Conservation (phyloP, 2,329 filamentous ascomycete genomes). For the Penicillium verrucosum region DNA sequence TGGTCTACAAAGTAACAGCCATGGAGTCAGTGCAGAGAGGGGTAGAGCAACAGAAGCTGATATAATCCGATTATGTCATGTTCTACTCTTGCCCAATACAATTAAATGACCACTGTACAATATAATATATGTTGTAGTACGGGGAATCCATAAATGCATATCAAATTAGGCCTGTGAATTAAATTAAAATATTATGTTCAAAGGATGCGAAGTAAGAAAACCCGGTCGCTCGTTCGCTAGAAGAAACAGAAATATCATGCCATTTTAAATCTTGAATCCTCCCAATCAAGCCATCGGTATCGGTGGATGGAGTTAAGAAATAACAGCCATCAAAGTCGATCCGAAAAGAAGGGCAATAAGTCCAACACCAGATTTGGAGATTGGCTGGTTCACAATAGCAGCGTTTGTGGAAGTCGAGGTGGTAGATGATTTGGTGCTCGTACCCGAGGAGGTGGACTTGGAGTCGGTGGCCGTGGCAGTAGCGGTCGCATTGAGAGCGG, state of each 20-base stretch:
- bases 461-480: constrained; percentile 31
- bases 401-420: constrained; percentile 21
- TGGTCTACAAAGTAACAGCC: background rate
- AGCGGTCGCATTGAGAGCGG: constrained; percentile 37
- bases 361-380: constrained; percentile 32
- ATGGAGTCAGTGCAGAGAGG: background rate
- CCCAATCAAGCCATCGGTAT: background rate
- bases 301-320: constrained; percentile 21
- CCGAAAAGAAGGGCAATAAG: constrained; percentile 32
- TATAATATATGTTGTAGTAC: background rate
- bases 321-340: constrained; percentile 28
- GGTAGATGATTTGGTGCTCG: constrained; percentile 5
- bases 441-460: constrained; percentile 14
- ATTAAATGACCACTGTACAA: too few species aligned
- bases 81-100: background rate
- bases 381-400: constrained; percentile 15
- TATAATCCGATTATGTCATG: background rate
- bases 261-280: too few species aligned
- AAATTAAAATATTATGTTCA: background rate
- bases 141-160: background rate
- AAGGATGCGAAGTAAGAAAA: background rate
- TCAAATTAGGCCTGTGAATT: background rate
- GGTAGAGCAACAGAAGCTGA: background rate
- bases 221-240: background rate
- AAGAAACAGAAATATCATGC: background rate